These are phyloP conservation scores for Catenaria anguillulae DNA, from an alignment of 371 early-diverging fungal genomes.

Conservation along the genomic window DNA sequence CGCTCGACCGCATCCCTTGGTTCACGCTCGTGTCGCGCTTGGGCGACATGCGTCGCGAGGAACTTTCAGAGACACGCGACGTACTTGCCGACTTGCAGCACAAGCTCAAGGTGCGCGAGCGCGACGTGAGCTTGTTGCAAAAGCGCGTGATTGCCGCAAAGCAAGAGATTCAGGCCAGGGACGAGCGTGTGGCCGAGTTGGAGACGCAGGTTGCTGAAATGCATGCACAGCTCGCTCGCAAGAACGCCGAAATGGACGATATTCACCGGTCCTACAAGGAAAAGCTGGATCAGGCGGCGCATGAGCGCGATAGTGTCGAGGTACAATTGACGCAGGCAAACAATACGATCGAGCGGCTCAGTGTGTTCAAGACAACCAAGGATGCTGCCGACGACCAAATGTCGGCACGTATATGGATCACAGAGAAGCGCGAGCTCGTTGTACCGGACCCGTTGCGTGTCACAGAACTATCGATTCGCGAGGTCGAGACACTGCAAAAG, in stretches of 20 bases:
- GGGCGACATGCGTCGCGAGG: constrained; percentile 6
- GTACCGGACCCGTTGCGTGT: constrained; percentile 3
- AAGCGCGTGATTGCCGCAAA: constrained; percentile 8
- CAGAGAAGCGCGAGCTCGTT: neutral
- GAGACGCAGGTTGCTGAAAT: neutral
- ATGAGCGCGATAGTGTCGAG: neutral
- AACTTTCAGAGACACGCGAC: neutral
- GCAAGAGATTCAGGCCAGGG: neutral
- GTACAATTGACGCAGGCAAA: neutral
- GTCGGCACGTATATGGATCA: neutral
- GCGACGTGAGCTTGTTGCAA: constrained; percentile 6
- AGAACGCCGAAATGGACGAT: neutral
- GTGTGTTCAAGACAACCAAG: constrained; percentile 3
- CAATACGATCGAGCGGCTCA: neutral
- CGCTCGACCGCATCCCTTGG: constrained; percentile 9
- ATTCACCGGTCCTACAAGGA: neutral
- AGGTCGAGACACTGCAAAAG: constrained; percentile 3
- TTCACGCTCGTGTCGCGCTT: constrained; percentile 8
- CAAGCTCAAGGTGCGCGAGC: constrained; percentile 9
- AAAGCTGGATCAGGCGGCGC: neutral
- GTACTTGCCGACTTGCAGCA: constrained; percentile 6
- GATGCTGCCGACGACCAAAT: constrained; percentile 1
- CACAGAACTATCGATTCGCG: constrained; percentile 6
- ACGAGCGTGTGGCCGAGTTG: neutral
- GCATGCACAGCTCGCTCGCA: neutral